phyloP scores from a whole-genome alignment of 2,329 filamentous ascomycete species.

The Cercospora citrullina region DNA sequence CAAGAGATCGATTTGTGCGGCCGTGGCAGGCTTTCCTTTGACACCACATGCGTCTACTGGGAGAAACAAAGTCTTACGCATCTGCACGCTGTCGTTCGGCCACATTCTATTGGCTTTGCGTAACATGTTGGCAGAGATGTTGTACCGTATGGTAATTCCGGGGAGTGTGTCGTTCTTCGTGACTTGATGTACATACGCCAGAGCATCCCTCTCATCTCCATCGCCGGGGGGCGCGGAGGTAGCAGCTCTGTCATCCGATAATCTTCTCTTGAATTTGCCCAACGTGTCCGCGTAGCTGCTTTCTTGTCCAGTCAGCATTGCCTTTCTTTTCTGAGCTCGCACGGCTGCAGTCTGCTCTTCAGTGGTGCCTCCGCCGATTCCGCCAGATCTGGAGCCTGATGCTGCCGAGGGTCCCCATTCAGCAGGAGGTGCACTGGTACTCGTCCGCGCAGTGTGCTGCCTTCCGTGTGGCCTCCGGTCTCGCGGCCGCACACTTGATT shows the following conservation, averaged over 20 bases:
- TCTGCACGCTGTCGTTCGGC: conserved; percentile 89
- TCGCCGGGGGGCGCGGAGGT: conserved; percentile 54
- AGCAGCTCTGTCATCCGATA: conserved; percentile 61
- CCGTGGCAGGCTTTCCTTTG: conserved; percentile 64
- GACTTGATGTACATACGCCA: conserved; percentile 90
- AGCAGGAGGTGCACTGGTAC: conserved; percentile 44
- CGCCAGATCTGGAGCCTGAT: conserved; percentile 38
- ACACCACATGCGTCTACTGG: conserved; percentile 87
- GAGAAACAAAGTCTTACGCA: conserved; percentile 74
- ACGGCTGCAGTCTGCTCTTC: conserved; percentile 51
- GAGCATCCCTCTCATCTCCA: conserved; percentile 67
- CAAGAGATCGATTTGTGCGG: conserved; percentile 36
- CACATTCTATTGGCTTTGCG: conserved; percentile 89
- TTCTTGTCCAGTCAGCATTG: conserved; percentile 44
- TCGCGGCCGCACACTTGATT: conserved; percentile 27
- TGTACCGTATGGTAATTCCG: conserved; percentile 85
- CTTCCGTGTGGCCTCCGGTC: conserved; percentile 37
- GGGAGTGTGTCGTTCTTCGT: conserved; percentile 82
- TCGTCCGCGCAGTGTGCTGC: conserved; percentile 18
- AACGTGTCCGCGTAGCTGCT: conserved; percentile 47
- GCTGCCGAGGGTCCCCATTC: conserved; percentile 50
- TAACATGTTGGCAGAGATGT: conserved; percentile 79
- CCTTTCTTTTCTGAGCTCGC: conserved; percentile 52
- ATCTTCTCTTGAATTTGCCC: conserved; percentile 62
- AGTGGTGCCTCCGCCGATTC: conserved; percentile 48